Percentiles rank a stretch among this genome's conserved stretches.
phyloP scores from a whole-genome alignment of 2,329 filamentous ascomycete genomes.

The Paraphaeosphaeria sporulosa region DNA sequence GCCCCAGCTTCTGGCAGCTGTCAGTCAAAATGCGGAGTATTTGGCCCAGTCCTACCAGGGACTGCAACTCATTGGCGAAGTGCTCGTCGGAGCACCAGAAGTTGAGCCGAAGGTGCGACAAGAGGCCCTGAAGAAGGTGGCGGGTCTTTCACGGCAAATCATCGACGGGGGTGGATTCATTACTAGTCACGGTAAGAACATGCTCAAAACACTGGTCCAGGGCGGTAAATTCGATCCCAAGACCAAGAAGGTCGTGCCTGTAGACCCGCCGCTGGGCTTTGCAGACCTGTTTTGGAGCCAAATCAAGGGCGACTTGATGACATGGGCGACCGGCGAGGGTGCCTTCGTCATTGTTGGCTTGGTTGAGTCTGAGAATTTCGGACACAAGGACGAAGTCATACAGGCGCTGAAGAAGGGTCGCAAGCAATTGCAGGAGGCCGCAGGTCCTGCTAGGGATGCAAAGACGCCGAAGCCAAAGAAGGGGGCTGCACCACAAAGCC shows the following conservation, averaged over 20 bases:
- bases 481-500: conserved; percentile 48
- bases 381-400: conserved; percentile 70
- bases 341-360: conserved; percentile 87
- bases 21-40: conserved; percentile 71
- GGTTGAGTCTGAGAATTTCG: conserved; percentile 75
- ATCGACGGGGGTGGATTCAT: conserved; percentile 36
- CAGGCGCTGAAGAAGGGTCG: conserved; percentile 76
- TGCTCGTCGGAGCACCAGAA: conserved; percentile 76
- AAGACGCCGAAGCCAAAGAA: conserved; percentile 38
- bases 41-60: conserved; percentile 81
- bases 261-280: conserved; percentile 81
- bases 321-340: conserved; percentile 86
- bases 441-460: conserved; percentile 49
- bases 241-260: conserved; percentile 71
- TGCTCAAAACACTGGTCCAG: conserved; percentile 90
- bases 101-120: conserved; percentile 67
- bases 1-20: conserved; percentile 75
- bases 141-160: conserved; percentile 50
- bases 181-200: conserved; percentile 74
- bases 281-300: conserved; percentile 80
- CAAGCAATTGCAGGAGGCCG: conserved; percentile 73
- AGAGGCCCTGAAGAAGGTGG: conserved; percentile 73
- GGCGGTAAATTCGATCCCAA: conserved; percentile 85
- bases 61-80: conserved; percentile 84
- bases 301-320: conserved; percentile 76